Percentiles rank a stretch among this genome's conserved stretches.
Evolutionary conservation across 1,284 basidiomycete species (phyloP).

Genomic region (Sporisorium reilianum): DNA sequence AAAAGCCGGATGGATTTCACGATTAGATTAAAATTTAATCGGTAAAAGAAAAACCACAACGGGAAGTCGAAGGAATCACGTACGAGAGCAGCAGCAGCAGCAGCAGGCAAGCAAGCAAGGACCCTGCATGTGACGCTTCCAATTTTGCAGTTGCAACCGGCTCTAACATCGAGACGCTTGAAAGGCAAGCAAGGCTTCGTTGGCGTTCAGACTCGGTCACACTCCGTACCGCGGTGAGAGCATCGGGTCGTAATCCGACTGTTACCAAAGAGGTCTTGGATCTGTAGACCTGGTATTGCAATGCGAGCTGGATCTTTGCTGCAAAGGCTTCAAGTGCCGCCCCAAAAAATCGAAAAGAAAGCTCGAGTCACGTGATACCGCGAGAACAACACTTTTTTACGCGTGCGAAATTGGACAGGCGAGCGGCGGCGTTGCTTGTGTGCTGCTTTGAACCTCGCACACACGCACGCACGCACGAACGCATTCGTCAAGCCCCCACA

Average conservation of each 20-base stretch:
- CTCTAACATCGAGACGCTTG: background rate
- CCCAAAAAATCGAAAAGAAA: background rate
- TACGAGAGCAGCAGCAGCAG: constrained; percentile 26
- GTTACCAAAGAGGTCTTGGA: too few relatives aligned
- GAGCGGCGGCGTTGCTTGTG: too few relatives aligned
- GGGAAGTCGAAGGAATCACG: constrained; percentile 7
- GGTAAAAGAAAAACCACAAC: background rate
- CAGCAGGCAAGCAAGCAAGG: background rate
- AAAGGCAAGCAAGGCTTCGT: too few relatives aligned
- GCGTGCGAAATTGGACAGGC: background rate
- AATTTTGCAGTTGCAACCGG: background rate
- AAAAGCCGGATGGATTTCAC: constrained; percentile 1
- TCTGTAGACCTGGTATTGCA: too few relatives aligned
- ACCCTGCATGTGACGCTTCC: constrained; percentile 11
- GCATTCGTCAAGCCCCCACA: too few relatives aligned
- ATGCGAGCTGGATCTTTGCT: too few relatives aligned
- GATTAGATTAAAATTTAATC: background rate
- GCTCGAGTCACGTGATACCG: constrained; percentile 2
- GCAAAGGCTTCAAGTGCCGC: too few relatives aligned
- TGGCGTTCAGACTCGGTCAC: too few relatives aligned
- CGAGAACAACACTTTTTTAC: constrained; percentile 8
- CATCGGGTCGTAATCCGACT: too few relatives aligned
- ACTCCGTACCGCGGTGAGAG: too few relatives aligned
- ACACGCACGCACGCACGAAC: background rate
- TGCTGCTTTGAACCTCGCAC: background rate